Conservation (phyloP, 805 yeast species). For the Candida ovalis region DNA sequence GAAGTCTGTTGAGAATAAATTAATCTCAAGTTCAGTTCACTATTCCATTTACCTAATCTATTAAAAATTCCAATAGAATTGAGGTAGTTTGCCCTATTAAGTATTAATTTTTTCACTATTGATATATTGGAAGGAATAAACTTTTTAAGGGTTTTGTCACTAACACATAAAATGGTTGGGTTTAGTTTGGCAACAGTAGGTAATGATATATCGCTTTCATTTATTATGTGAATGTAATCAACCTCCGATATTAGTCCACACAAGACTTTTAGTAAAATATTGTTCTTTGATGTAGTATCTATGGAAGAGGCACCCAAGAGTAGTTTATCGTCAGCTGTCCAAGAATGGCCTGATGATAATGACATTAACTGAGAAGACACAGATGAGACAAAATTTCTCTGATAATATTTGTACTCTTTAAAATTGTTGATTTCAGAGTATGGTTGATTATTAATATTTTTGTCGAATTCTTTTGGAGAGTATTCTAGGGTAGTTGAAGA, state of each 20-base stretch:
- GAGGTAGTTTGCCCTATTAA: slow-evolving; percentile 37
- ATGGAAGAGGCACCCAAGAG: slow-evolving; percentile 14
- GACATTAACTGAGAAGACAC: slow-evolving; percentile 34
- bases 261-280: slow-evolving; percentile 35
- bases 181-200: slow-evolving; percentile 5
- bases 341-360: slow-evolving; percentile 23
- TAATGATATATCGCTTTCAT: slow-evolving; percentile 18
- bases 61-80: slow-evolving; percentile 50
- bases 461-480: slow-evolving; percentile 22
- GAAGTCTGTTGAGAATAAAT: slow-evolving; percentile 32
- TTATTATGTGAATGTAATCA: slow-evolving; percentile 20
- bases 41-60: slow-evolving; percentile 25
- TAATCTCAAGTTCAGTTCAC: slow-evolving; percentile 34
- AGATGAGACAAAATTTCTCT: slow-evolving; percentile 33
- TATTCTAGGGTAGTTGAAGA: slow-evolving; percentile 7
- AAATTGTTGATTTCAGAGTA: slow-evolving; percentile 23
- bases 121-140: slow-evolving; percentile 19
- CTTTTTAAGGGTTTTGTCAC: slow-evolving; percentile 14
- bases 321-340: slow-evolving; percentile 26
- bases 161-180: slow-evolving; percentile 33
- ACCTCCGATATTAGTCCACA: slow-evolving; percentile 37
- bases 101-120: slow-evolving; percentile 25
- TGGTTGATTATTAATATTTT: slow-evolving; percentile 24
- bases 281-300: slow-evolving; percentile 17
- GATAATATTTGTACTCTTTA: slow-evolving; percentile 27